phyloP scores from a whole-genome alignment of 164 flowering plant species.

The Chimonanthus praecox region DNA sequence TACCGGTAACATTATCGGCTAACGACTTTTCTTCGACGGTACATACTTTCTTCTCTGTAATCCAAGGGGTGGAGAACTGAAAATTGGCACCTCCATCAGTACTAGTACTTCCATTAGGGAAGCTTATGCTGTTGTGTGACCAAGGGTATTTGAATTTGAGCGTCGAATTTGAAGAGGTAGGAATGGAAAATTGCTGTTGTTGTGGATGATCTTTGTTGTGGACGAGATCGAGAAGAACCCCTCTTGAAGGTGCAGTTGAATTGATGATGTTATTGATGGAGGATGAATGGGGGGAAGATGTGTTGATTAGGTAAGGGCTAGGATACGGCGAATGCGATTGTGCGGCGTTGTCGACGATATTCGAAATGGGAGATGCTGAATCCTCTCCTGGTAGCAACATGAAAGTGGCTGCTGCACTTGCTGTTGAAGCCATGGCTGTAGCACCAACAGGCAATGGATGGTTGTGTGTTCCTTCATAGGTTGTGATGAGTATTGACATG shows the following conservation, averaged over 20 bases:
- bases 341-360: slow-evolving; percentile 8
- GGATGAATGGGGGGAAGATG: slow-evolving; percentile 10
- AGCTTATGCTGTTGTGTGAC: slow-evolving; percentile 17
- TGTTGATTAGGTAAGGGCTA: slow-evolving; percentile 6
- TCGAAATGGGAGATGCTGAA: slow-evolving; percentile 6
- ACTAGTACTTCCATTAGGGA: background rate
- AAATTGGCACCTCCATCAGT: background rate
- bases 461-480: slow-evolving; percentile 74
- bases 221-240: slow-evolving; percentile 39
- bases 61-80: slow-evolving; percentile 1
- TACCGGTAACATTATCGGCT: slow-evolving; percentile 40
- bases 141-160: slow-evolving; percentile 25
- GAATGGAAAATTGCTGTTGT: background rate
- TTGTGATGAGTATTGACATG: slow-evolving; percentile 70
- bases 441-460: slow-evolving; percentile 74
- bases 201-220: slow-evolving; percentile 1
- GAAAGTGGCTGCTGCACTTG: slow-evolving; percentile 37
- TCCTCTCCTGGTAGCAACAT: slow-evolving; percentile 27
- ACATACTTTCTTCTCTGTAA: slow-evolving; percentile 10
- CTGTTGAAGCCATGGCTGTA: slow-evolving; percentile 63
- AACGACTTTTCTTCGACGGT: slow-evolving; percentile 15
- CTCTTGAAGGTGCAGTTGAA: slow-evolving; percentile 33
- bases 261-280: slow-evolving; percentile 19
- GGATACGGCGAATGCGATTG: slow-evolving; percentile 14
- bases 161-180: slow-evolving; percentile 26